These are phyloP conservation scores for Inga leiocalycina DNA, from an alignment of 306 rosid species.

Conservation along the genomic window DNA sequence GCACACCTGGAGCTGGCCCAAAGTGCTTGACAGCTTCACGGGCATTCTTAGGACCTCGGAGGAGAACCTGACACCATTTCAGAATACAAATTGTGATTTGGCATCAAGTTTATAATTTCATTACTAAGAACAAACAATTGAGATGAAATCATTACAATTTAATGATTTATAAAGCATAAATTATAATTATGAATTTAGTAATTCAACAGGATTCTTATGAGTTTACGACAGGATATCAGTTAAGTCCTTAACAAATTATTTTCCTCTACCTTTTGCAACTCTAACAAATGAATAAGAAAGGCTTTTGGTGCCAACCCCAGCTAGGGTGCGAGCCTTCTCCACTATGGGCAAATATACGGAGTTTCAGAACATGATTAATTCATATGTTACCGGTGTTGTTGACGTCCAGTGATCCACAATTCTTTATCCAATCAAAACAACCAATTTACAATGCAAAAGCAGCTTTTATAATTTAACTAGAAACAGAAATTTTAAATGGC, in stretches of 20 bases:
- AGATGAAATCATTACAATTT: not conserved
- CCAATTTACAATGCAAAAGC: not conserved
- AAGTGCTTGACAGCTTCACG: slow-evolving; percentile 58
- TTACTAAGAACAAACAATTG: not conserved
- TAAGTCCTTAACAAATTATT: not conserved
- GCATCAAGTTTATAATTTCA: not conserved
- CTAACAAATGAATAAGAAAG: not conserved
- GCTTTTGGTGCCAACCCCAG: not conserved
- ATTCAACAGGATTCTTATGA: not conserved
- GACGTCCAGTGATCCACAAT: not conserved
- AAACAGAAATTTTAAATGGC: not conserved
- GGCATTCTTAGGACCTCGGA: slow-evolving; percentile 47
- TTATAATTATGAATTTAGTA: not conserved
- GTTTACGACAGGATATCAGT: too few relatives aligned
- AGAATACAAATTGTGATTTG: not conserved
- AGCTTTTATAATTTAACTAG: not conserved
- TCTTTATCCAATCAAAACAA: not conserved
- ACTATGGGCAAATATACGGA: not conserved
- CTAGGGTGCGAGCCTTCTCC: not conserved
- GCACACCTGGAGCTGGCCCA: slow-evolving; percentile 56
- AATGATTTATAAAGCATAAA: not conserved
- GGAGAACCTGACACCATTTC: slow-evolving; percentile 35
- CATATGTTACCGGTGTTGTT: not conserved
- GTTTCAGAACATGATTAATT: not conserved
- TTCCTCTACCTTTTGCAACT: not conserved